Percentiles rank a stretch among this genome's conserved stretches.
These are phyloP conservation scores for Nosema muscidifuracis DNA, from an alignment of 371 early-diverging fungal species.

Conservation along the genomic window DNA sequence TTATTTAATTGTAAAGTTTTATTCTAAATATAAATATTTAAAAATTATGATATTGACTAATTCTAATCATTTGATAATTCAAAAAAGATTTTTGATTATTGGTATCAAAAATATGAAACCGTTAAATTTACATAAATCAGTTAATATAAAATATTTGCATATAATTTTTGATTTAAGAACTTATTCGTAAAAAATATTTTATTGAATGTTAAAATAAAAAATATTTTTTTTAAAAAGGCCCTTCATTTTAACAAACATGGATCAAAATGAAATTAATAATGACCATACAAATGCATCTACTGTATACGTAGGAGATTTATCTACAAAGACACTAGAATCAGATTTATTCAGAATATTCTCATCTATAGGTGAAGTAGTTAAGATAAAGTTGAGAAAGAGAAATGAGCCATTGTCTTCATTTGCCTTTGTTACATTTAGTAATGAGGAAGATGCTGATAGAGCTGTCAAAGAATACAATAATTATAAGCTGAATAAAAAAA, in stretches of 20 bases:
- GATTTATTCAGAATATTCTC: conserved; percentile 59
- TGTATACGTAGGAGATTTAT: conserved; percentile 59
- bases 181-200: too few relatives aligned
- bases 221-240: conserved; percentile 12
- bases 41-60: too few relatives aligned
- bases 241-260: conserved; percentile 21
- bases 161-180: too few relatives aligned
- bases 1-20: too few relatives aligned
- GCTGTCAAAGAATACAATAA: conserved; percentile 58
- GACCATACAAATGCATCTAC: conserved; percentile 7
- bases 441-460: conserved; percentile 45
- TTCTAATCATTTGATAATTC: too few relatives aligned
- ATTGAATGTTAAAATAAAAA: neutral
- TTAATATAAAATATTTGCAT: too few relatives aligned
- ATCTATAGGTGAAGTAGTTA: conserved; percentile 38
- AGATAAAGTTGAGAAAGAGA: conserved; percentile 43
- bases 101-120: too few relatives aligned
- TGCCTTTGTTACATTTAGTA: conserved; percentile 59
- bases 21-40: too few relatives aligned
- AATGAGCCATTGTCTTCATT: conserved; percentile 39
- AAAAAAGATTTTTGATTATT: too few relatives aligned
- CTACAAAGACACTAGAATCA: conserved; percentile 46
- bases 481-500: conserved; percentile 47
- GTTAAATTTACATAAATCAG: too few relatives aligned
- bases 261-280: conserved; percentile 22